Percentiles rank a stretch among this genome's conserved stretches.
These are phyloP conservation scores for Lasiosphaeria hispida DNA, from an alignment of 495 filamentous ascomycete genomes.

Conservation along the genomic window DNA sequence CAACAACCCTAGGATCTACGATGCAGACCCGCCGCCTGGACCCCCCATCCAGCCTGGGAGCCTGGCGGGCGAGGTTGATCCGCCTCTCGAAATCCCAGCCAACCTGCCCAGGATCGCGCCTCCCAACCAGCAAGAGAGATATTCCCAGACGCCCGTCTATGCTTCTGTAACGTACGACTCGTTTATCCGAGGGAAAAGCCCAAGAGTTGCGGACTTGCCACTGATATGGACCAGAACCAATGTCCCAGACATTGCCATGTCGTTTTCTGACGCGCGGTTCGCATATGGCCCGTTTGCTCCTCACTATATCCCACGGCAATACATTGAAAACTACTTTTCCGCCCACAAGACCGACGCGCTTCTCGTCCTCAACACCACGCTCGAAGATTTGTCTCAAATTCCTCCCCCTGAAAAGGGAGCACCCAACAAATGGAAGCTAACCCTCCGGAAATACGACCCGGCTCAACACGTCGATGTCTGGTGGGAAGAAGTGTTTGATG, in stretches of 20 bases:
- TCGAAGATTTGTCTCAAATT: constrained; percentile 44
- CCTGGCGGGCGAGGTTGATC: constrained; percentile 41
- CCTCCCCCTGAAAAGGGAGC: constrained; percentile 2
- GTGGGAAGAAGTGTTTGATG: constrained; percentile 51
- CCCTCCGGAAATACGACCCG: constrained; percentile 42
- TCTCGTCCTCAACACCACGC: constrained; percentile 46
- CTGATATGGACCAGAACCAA: constrained; percentile 40
- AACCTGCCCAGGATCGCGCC: constrained; percentile 36
- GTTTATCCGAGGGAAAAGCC: too few relatives aligned
- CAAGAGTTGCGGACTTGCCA: too few relatives aligned
- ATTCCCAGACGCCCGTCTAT: constrained; percentile 46
- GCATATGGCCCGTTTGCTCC: constrained; percentile 52
- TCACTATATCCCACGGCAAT: constrained; percentile 47
- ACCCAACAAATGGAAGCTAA: constrained; percentile 41
- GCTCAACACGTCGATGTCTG: constrained; percentile 41
- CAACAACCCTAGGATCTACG: constrained; percentile 41
- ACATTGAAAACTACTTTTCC: constrained; percentile 49
- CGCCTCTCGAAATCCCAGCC: constrained; percentile 39
- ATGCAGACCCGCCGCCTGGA: constrained; percentile 32
- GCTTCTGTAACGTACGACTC: constrained; percentile 43
- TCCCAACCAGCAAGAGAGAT: constrained; percentile 42
- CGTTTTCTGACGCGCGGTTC: constrained; percentile 46
- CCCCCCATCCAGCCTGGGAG: constrained; percentile 36
- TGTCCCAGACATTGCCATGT: constrained; percentile 52
- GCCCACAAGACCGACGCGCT: constrained; percentile 36